Evolutionary conservation across 148 eudicot genomes (phyloP), one percentile per base, ranked within the genome.

Genomic region (Polygonum aviculare): DNA sequence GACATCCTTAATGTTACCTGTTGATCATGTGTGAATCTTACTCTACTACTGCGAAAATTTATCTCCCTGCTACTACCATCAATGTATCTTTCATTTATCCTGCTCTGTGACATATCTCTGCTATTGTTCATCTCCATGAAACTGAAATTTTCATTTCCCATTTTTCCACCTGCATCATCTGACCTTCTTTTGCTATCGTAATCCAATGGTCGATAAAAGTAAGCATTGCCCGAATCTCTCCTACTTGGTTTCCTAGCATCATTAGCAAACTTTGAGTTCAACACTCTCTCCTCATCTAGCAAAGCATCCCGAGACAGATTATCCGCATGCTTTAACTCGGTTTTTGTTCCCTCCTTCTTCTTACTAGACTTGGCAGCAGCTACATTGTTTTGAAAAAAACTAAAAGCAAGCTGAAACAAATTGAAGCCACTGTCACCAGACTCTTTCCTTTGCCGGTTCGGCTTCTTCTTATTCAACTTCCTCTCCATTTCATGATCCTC

Each of bases 371-470:
- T 89, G 4, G 78, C 74, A 65, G 52, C 83, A 70, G 48, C 75
- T 21, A 74, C 76, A 75, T 79, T 80, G 62, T 69, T 82, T 78
- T 55, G 54, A 76, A 86, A 75, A 40, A 88, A 79, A 40, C 82
- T 79, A 51, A 78, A 78, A 38, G 85, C 22, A 63, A 84, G 82
- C 33, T 76, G 85, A 16, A 85, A 86, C 79, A 89, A 78, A 78
- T 83, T 79, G 67, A 84, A 87, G 75, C 85, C 78, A 69, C 36
- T 83, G 45, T 77, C 81, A 12, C 79, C 84, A 21, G 3, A 69
- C 81, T 82, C 89, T 76, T 86, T 92, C 81, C 71, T 89, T 60
- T 76, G 80, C 88, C 72, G 82, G 54, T 74, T 63, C 18, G 79
- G 54, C 67, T 85, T 89, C 39, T 75, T 79, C 39, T 75, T 79